These are phyloP conservation scores for Coriaria nepalensis DNA, from an alignment of 306 rosid species.

Conservation along the genomic window DNA sequence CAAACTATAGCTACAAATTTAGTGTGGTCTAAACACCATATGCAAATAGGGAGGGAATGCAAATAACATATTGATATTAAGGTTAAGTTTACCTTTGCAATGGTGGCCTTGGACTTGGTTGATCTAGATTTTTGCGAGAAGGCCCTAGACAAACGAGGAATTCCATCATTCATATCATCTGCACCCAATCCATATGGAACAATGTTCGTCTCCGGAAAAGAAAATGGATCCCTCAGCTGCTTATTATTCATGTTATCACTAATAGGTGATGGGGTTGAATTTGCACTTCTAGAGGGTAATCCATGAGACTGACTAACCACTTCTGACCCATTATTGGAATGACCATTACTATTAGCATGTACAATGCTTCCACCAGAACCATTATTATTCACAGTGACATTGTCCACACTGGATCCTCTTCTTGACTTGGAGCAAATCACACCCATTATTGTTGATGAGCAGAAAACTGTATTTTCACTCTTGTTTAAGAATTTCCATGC, in stretches of 20 bases:
- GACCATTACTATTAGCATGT: constrained; percentile 69
- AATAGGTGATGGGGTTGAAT: constrained; percentile 28
- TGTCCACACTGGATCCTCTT: constrained; percentile 46
- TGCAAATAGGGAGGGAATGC: not conserved
- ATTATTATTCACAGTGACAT: constrained; percentile 38
- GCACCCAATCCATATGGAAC: constrained; percentile 31
- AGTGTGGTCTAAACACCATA: not conserved
- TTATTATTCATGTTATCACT: constrained; percentile 41
- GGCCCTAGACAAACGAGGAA: constrained; percentile 64
- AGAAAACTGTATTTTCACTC: constrained; percentile 17
- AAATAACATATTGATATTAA: constrained; percentile 5
- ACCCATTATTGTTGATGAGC: constrained; percentile 48
- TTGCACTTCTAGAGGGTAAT: constrained; percentile 27
- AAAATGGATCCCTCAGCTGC: constrained; percentile 49
- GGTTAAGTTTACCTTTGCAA: constrained; percentile 44
- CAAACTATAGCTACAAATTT: too few species aligned
- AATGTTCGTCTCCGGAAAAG: constrained; percentile 34
- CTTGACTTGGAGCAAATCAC: constrained; percentile 77
- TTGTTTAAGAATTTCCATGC: constrained; percentile 33
- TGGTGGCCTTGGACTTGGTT: constrained; percentile 57
- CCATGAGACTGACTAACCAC: constrained; percentile 29
- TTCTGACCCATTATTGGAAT: constrained; percentile 32
- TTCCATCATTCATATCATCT: constrained; percentile 77
- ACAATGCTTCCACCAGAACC: constrained; percentile 33
- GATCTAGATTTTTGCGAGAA: constrained; percentile 65